phyloP scores from a whole-genome alignment of 257 asterid species.

The Nicotiana undulata region DNA sequence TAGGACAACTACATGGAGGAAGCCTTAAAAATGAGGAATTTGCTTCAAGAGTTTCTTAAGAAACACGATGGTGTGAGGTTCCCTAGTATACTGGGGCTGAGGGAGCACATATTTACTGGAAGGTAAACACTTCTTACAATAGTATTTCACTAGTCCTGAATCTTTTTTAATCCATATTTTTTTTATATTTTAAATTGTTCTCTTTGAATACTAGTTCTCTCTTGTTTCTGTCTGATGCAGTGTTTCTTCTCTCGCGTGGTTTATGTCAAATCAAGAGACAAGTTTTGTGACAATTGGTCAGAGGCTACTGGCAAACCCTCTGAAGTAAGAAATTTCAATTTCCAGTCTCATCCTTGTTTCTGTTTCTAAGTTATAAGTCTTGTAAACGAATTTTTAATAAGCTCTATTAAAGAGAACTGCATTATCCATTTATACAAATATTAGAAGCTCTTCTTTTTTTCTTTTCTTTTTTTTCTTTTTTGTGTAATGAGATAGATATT shows the following conservation, averaged over 20 bases:
- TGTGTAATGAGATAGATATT: background rate
- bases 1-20: conserved; percentile 99
- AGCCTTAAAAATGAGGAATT: conserved; percentile 96
- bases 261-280: conserved; percentile 97
- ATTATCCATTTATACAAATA: background rate
- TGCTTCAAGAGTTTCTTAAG: conserved; percentile 87
- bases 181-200: background rate
- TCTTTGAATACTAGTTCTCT: background rate
- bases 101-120: conserved; percentile 99
- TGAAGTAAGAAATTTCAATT: conserved; percentile 54
- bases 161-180: background rate
- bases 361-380: background rate
- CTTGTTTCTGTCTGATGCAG: conserved; percentile 45
- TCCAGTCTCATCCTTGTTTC: conserved; percentile 5
- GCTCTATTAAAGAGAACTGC: background rate
- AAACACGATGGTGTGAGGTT: conserved; percentile 78
- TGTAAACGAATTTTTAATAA: background rate
- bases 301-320: conserved; percentile 89
- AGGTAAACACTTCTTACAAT: conserved; percentile 41
- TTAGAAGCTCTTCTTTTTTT: background rate
- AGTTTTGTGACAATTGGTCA: conserved; percentile 98
- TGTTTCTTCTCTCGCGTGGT: conserved; percentile 99
- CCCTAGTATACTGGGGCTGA: conserved; percentile 91
- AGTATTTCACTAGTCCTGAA: background rate
- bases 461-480: background rate